Conservation (phyloP, 2,329 filamentous ascomycete species). For the Incumbomyces delicatus region DNA sequence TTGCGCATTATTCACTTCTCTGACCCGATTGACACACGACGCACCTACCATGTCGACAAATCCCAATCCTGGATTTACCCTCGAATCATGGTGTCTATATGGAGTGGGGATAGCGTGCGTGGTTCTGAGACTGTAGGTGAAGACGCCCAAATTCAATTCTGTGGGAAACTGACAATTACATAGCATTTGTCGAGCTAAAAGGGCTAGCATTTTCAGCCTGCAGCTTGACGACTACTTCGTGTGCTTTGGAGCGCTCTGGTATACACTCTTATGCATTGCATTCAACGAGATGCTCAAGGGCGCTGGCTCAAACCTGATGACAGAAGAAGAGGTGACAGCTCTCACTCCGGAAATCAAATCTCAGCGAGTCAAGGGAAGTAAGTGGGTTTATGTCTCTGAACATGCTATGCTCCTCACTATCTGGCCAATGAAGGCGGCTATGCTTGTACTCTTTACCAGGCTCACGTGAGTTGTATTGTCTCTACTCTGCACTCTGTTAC, state of each 20-base stretch:
- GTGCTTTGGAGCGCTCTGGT: conserved; percentile 44
- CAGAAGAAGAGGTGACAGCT: conserved; percentile 33
- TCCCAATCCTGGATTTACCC: conserved; percentile 13
- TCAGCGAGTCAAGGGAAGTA: conserved; percentile 44
- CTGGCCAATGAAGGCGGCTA: conserved; percentile 45
- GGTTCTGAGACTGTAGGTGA: conserved; percentile 30
- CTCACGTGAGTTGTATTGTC: conserved; percentile 31
- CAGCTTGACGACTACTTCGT: conserved; percentile 50
- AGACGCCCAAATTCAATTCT: conserved; percentile 31
- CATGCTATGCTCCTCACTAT: conserved; percentile 49
- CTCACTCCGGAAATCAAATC: conserved; percentile 39
- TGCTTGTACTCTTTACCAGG: conserved; percentile 44
- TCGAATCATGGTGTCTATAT: conserved; percentile 32
- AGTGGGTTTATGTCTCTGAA: conserved; percentile 54
- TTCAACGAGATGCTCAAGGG: conserved; percentile 46
- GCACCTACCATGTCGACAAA: neutral
- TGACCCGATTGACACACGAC: neutral
- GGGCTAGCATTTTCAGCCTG: conserved; percentile 39
- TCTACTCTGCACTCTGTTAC: no score
- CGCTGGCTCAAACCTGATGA: conserved; percentile 52
- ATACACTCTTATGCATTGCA: conserved; percentile 45
- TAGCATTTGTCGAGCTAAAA: conserved; percentile 31
- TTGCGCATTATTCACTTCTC: neutral
- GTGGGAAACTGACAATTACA: conserved; percentile 2
- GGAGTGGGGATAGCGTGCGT: conserved; percentile 29